A percentile compares a stretch with the other conserved stretches of the same genome.
phyloP scores from a whole-genome alignment of 331 rosid genomes.

The Quercus lobata region DNA sequence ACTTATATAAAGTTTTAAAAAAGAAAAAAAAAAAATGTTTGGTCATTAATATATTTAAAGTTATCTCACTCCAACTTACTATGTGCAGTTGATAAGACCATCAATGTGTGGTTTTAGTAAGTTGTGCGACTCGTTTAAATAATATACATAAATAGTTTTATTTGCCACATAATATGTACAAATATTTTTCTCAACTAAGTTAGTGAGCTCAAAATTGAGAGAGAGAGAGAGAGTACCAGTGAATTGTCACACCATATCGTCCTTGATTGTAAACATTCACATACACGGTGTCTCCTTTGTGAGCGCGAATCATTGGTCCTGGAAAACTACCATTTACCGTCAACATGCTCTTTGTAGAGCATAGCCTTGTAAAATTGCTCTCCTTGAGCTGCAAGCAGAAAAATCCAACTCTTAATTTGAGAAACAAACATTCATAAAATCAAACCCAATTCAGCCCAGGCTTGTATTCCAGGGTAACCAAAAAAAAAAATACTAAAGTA shows the following conservation, averaged over 20 bases:
- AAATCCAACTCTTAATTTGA: neutral
- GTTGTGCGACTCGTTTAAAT: too few relatives aligned
- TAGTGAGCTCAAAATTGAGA: too few relatives aligned
- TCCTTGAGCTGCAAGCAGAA: neutral
- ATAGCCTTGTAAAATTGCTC: neutral
- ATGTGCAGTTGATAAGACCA: too few relatives aligned
- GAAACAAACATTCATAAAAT: neutral
- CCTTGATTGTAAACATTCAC: conserved; percentile 3
- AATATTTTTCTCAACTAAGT: too few relatives aligned
- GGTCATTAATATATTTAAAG: too few relatives aligned
- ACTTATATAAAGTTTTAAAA: too few relatives aligned
- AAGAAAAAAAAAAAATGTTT: too few relatives aligned
- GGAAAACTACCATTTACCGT: neutral
- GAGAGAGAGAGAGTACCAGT: neutral
- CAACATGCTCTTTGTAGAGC: neutral
- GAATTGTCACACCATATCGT: neutral
- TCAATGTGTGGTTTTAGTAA: too few relatives aligned
- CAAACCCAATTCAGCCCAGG: neutral
- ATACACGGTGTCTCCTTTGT: neutral
- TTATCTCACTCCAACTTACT: too few relatives aligned
- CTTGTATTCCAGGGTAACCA: neutral
- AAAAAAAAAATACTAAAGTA: neutral
- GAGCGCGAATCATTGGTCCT: neutral
- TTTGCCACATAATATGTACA: too few relatives aligned
- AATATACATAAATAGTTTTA: too few relatives aligned